Conservation (phyloP, 139 green algal species). For the Coelastrella sp. region DNA sequence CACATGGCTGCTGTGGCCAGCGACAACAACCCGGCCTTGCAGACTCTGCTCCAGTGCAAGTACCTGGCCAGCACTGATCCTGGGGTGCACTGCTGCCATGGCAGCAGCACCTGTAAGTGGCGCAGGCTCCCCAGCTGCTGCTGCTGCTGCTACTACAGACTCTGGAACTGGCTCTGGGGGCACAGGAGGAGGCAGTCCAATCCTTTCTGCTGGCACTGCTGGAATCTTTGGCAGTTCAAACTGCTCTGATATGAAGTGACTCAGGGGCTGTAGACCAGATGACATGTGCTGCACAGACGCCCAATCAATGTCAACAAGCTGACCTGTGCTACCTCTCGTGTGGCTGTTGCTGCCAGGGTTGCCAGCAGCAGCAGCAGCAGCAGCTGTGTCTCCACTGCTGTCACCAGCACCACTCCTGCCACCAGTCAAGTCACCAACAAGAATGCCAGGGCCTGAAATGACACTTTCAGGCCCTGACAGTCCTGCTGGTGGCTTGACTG, state of each 20-base stretch:
- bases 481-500: neutral
- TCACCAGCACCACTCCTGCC: neutral
- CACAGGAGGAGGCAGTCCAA: neutral
- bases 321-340: neutral
- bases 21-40: constrained; percentile 1
- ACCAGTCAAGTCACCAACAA: neutral
- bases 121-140: constrained; percentile 1
- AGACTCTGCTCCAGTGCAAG: neutral
- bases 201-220: neutral
- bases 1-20: constrained; percentile 35
- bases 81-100: neutral
- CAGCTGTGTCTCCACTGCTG: neutral
- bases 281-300: neutral
- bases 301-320: constrained; percentile 13
- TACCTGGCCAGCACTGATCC: neutral
- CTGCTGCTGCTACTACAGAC: neutral
- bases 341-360: neutral
- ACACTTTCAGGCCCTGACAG: neutral
- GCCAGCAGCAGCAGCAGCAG: constrained; percentile 31
- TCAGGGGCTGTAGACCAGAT: neutral
- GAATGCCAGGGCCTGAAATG: neutral
- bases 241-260: neutral
- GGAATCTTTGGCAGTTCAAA: neutral
- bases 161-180: neutral
- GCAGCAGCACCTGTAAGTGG: constrained; percentile 1